A percentile compares a stretch with the other conserved stretches of the same genome.
Conservation (phyloP, 495 filamentous ascomycete species). For the Hypomontagnella monticulosa region DNA sequence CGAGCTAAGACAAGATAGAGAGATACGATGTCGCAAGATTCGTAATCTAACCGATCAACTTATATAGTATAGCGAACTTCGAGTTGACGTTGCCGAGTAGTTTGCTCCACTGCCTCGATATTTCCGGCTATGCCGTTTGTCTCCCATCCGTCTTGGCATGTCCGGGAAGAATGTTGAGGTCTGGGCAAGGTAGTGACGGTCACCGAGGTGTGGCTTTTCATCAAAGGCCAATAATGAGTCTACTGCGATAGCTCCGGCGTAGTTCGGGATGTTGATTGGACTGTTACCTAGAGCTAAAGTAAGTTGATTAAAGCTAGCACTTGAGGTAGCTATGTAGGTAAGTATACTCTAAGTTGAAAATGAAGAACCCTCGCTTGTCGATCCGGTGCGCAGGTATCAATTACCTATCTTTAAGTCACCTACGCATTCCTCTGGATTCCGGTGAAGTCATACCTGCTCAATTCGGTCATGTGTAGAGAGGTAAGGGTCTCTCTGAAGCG, state of each 20-base stretch:
- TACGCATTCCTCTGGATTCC: conserved; percentile 13
- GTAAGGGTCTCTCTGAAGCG: conserved; percentile 33
- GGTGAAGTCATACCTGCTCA: conserved; percentile 14
- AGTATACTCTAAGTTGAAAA: no score
- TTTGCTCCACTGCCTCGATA: conserved; percentile 11
- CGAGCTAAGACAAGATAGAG: conserved; percentile 12
- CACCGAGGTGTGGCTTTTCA: conserved; percentile 38
- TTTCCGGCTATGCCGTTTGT: conserved; percentile 18
- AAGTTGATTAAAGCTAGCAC: no score
- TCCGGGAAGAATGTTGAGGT: conserved; percentile 11
- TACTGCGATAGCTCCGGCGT: conserved; percentile 25
- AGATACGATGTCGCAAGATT: conserved; percentile 11
- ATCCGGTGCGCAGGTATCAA: conserved; percentile 23
- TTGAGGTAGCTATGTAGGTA: no score
- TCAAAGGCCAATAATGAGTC: conserved; percentile 23
- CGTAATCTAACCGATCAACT: conserved; percentile 11
- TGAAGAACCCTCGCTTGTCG: conserved; percentile 15
- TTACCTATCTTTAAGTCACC: neutral
- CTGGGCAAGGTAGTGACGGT: conserved; percentile 21
- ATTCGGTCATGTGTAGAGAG: conserved; percentile 32
- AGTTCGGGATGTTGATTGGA: conserved; percentile 27
- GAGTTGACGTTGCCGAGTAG: conserved; percentile 24
- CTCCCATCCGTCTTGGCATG: conserved; percentile 30
- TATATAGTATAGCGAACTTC: neutral
- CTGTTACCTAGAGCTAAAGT: conserved; percentile 16